These are phyloP conservation scores for Podaxis sp. DNA, from an alignment of 768 basidiomycete genomes.

Conservation along the genomic window DNA sequence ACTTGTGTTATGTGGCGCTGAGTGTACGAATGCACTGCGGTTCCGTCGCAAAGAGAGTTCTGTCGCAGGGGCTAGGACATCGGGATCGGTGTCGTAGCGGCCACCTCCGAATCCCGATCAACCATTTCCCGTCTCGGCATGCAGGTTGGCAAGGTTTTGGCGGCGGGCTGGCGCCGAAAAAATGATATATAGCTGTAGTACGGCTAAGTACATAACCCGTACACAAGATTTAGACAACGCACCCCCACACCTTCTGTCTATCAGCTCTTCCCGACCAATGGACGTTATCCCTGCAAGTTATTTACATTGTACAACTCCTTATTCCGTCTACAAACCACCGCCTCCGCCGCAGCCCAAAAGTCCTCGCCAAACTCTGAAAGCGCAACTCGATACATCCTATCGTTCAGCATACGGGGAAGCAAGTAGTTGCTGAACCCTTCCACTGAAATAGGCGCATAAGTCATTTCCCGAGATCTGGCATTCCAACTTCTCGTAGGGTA, in stretches of 20 bases:
- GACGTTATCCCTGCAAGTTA: no score
- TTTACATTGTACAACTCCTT: not conserved
- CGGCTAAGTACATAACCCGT: no score
- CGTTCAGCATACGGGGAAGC: not conserved
- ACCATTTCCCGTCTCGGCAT: not conserved
- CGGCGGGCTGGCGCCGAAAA: no score
- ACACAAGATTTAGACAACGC: no score
- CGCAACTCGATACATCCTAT: not conserved
- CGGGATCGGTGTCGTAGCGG: not conserved
- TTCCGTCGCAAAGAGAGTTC: no score
- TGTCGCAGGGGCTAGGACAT: not conserved
- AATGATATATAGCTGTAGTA: no score
- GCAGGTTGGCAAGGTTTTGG: no score
- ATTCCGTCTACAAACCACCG: not conserved
- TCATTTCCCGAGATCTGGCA: not conserved
- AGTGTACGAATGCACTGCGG: no score
- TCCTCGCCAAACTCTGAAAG: not conserved
- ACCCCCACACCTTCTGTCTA: no score
- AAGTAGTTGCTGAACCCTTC: not conserved
- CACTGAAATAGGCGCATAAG: not conserved
- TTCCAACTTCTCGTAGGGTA: not conserved
- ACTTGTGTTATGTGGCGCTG: no score
- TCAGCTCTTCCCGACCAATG: no score
- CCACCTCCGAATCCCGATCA: not conserved
- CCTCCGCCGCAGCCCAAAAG: slow-evolving; percentile 7